A percentile compares a stretch with the other conserved stretches of the same genome.
These are phyloP conservation scores for Rhizopus delemar DNA, from an alignment of 371 early-diverging fungal species.

Conservation along the genomic window DNA sequence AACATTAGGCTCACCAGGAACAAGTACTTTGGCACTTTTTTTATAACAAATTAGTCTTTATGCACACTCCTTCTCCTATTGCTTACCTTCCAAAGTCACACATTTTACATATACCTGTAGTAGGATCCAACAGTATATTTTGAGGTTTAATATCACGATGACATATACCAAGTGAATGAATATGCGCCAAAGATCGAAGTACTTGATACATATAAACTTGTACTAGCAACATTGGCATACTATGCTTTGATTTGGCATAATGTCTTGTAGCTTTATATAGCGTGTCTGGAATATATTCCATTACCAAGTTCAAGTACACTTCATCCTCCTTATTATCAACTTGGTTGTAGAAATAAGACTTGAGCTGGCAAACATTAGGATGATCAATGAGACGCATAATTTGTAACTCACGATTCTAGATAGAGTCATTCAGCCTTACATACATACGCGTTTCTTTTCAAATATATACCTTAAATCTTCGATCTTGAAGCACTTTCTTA, in stretches of 20 bases:
- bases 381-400: slow-evolving; percentile 84
- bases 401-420: slow-evolving; percentile 82
- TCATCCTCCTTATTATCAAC: slow-evolving; percentile 72
- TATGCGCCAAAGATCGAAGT: slow-evolving; percentile 93
- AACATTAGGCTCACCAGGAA: slow-evolving; percentile 94
- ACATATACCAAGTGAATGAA: slow-evolving; percentile 82
- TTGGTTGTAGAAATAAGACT: slow-evolving; percentile 78
- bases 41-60: background rate
- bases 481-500: slow-evolving; percentile 95
- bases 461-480: slow-evolving; percentile 84
- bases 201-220: slow-evolving; percentile 97
- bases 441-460: background rate
- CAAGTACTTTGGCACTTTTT: slow-evolving; percentile 86
- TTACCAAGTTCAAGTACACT: slow-evolving; percentile 80
- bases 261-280: slow-evolving; percentile 80
- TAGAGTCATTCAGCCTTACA: background rate
- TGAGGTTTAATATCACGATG: slow-evolving; percentile 74
- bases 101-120: slow-evolving; percentile 89
- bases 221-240: slow-evolving; percentile 86
- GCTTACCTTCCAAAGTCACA: slow-evolving; percentile 96
- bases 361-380: slow-evolving; percentile 76
- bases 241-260: slow-evolving; percentile 82
- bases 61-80: background rate
- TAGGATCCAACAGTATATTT: slow-evolving; percentile 73
- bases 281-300: slow-evolving; percentile 89